Evolutionary conservation across 345 rosid genomes (phyloP).

Genomic region (Limnanthes douglasii): DNA sequence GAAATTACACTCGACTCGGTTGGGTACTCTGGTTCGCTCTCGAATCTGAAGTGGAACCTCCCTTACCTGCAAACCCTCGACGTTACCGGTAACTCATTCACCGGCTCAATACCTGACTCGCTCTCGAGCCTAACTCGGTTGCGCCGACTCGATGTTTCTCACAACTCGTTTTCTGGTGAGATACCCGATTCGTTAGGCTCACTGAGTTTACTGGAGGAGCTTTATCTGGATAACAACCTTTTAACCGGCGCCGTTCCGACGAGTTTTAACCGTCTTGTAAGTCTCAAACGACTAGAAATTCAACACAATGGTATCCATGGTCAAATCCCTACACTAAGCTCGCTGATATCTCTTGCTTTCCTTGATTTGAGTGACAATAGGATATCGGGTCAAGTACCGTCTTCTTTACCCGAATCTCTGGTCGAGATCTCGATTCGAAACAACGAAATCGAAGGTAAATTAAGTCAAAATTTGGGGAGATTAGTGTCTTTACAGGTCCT

Average conservation of each 20-base stretch:
- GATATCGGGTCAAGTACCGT: conserved; percentile 32
- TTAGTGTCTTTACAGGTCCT: conserved; percentile 31
- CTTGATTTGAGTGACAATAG: conserved; percentile 41
- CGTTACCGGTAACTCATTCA: conserved; percentile 34
- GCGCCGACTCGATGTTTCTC: conserved; percentile 33
- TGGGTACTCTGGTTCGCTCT: conserved; percentile 37
- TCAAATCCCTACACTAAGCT: conserved; percentile 33
- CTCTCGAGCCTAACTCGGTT: conserved; percentile 28
- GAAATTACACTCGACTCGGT: conserved; percentile 54
- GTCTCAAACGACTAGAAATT: conserved; percentile 43
- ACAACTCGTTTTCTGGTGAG: conserved; percentile 34
- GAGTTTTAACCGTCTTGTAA: conserved; percentile 17
- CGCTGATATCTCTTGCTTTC: conserved; percentile 26
- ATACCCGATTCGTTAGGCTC: conserved; percentile 38
- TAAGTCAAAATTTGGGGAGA: conserved; percentile 19
- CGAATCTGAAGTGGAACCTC: conserved; percentile 26
- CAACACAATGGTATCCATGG: conserved; percentile 38
- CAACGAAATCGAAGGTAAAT: conserved; percentile 29
- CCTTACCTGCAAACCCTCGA: conserved; percentile 40
- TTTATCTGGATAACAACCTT: conserved; percentile 40
- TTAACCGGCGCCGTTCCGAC: conserved; percentile 29
- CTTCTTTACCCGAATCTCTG: conserved; percentile 22
- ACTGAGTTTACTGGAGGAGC: conserved; percentile 33
- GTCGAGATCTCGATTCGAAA: conserved; percentile 41
- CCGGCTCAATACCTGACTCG: conserved; percentile 29